A percentile compares a stretch with the other conserved stretches of the same genome.
phyloP scores from a whole-genome alignment of 139 green algal species.

The Parachlorella kessleri region DNA sequence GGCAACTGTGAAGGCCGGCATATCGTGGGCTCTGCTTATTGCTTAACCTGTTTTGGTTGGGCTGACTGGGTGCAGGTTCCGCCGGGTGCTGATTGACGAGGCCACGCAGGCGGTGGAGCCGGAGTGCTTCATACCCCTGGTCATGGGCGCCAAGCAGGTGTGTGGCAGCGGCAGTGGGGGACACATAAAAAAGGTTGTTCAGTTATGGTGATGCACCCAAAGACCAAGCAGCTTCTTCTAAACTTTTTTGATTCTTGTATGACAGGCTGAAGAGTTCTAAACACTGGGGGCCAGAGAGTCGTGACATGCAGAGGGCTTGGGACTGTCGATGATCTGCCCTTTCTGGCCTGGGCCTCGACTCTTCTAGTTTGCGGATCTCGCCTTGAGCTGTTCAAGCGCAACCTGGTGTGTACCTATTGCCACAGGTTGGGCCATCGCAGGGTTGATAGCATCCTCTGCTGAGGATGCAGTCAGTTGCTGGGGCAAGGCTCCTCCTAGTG shows the following conservation, averaged over 20 bases:
- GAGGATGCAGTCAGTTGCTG: not conserved
- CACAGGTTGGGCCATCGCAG: not conserved
- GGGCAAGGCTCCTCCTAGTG: not conserved
- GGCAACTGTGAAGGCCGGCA: no score
- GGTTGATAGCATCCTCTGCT: not conserved
- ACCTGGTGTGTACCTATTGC: not conserved
- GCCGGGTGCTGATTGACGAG: slow-evolving; percentile 90
- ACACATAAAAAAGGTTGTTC: not conserved
- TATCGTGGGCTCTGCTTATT: no score
- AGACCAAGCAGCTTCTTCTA: no score
- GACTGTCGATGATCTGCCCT: not conserved
- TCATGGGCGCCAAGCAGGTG: slow-evolving; percentile 93
- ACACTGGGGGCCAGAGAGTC: not conserved
- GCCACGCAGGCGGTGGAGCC: slow-evolving; percentile 93
- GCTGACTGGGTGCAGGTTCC: slow-evolving; percentile 66
- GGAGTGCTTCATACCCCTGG: slow-evolving; percentile 94
- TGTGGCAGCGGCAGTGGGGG: not conserved
- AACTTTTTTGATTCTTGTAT: no score
- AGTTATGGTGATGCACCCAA: no score
- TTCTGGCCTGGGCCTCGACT: not conserved
- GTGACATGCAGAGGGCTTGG: not conserved
- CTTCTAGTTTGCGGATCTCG: not conserved
- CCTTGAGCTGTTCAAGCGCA: not conserved
- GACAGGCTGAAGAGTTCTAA: not conserved
- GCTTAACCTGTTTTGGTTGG: no score